Percentiles rank a stretch among this genome's conserved stretches.
Evolutionary conservation across 1,284 basidiomycete genomes (phyloP).

Genomic region (Apiotrichum gamsii): DNA sequence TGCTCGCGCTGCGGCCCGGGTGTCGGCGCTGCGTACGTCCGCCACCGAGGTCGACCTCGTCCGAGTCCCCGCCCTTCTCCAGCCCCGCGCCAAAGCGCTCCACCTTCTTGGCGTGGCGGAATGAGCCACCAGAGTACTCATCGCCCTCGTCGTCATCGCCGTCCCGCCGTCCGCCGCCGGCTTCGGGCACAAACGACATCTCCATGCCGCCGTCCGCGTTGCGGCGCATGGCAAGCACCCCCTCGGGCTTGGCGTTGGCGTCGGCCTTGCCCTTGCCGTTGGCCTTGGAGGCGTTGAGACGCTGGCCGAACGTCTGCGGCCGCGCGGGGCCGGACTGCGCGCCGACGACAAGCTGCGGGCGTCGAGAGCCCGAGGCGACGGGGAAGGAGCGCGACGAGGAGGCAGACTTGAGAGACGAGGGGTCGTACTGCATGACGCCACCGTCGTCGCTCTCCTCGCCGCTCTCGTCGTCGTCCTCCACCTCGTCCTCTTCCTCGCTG

Average conservation of each 20-base stretch:
- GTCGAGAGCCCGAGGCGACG: constrained; percentile 18
- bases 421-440: constrained; percentile 43
- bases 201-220: constrained; percentile 50
- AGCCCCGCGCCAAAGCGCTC: constrained; percentile 76
- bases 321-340: constrained; percentile 13
- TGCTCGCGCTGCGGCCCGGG: constrained; percentile 74
- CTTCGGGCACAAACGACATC: constrained; percentile 50
- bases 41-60: constrained; percentile 50
- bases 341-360: constrained; percentile 35
- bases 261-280: constrained; percentile 12
- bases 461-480: constrained; percentile 47
- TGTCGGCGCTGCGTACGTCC: constrained; percentile 67
- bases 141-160: constrained; percentile 27
- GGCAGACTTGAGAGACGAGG: constrained; percentile 50
- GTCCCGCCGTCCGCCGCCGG: constrained; percentile 14
- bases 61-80: constrained; percentile 63
- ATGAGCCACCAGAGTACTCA: constrained; percentile 39
- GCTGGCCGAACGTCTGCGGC: constrained; percentile 44
- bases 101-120: constrained; percentile 53
- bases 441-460: constrained; percentile 54
- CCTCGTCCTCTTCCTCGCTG: constrained; percentile 48
- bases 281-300: constrained; percentile 27
- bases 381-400: constrained; percentile 19
- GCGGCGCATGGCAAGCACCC: constrained; percentile 40
- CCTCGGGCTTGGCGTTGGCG: constrained; percentile 22